Evolutionary conservation across 2,329 filamentous ascomycete genomes (phyloP).

Genomic region (Tolypocladium paradoxum): DNA sequence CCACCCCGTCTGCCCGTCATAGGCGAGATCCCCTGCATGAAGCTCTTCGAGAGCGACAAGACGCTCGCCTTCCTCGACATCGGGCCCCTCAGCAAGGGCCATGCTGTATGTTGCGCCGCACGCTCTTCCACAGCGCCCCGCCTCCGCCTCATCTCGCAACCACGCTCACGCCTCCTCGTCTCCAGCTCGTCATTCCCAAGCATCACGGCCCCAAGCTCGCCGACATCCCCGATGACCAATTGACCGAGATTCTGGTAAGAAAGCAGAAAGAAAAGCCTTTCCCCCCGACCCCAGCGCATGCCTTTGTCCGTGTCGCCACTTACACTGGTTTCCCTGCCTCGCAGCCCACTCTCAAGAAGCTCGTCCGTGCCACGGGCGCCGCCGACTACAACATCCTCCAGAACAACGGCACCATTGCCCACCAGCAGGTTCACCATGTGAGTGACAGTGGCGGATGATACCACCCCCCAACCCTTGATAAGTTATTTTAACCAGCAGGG

Average conservation of each 20-base stretch:
- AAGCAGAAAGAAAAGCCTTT: not conserved
- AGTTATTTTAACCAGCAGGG: not conserved
- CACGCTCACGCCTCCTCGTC: not conserved
- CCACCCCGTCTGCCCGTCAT: not conserved
- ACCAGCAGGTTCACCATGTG: slow-evolving; percentile 89
- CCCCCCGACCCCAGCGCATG: not conserved
- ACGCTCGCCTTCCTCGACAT: slow-evolving; percentile 95
- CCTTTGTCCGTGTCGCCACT: not conserved
- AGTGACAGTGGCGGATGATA: slow-evolving; percentile 15
- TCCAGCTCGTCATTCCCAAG: slow-evolving; percentile 90
- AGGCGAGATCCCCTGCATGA: slow-evolving; percentile 95
- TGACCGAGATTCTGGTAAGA: slow-evolving; percentile 66
- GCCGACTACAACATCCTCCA: slow-evolving; percentile 87
- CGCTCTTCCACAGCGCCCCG: not conserved
- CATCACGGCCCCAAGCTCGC: slow-evolving; percentile 82
- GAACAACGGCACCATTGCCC: slow-evolving; percentile 87
- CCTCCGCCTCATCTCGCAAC: not conserved
- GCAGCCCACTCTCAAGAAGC: slow-evolving; percentile 58
- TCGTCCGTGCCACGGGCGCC: slow-evolving; percentile 66
- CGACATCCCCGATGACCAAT: slow-evolving; percentile 84
- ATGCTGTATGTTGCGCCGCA: slow-evolving; percentile 54
- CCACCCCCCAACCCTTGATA: not conserved
- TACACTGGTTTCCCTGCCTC: not conserved
- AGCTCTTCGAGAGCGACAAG: slow-evolving; percentile 91
- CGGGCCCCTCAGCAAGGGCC: slow-evolving; percentile 75